A percentile compares a stretch with the other conserved stretches of the same genome.
phyloP scores from a whole-genome alignment of 257 asterid genomes.

The Scutellaria baicalensis region DNA sequence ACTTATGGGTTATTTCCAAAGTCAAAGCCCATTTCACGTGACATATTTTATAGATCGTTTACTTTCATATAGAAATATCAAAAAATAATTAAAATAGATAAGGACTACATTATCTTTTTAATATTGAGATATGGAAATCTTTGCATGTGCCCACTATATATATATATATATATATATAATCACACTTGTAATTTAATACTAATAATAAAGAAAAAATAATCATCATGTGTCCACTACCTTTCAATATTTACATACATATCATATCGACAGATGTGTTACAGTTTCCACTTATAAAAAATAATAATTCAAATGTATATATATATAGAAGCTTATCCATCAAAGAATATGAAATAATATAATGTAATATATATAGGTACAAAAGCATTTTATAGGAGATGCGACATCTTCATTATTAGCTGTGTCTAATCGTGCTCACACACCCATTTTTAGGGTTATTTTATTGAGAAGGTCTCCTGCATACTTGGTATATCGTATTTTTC shows the following conservation, averaged over 20 bases:
- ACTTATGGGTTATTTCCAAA: background rate
- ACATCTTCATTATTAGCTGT: too few relatives aligned
- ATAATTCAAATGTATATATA: background rate
- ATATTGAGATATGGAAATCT: constrained; percentile 6
- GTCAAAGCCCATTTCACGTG: constrained; percentile 8
- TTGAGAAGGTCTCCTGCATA: too few relatives aligned
- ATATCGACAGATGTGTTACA: background rate
- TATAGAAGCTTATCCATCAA: too few relatives aligned
- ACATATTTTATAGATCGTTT: background rate
- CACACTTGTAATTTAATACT: background rate
- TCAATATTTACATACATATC: background rate
- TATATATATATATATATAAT: too few relatives aligned
- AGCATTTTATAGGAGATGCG: too few relatives aligned
- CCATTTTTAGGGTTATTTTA: too few relatives aligned
- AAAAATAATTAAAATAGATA: background rate
- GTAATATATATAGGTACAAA: too few relatives aligned
- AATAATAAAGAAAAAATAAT: background rate
- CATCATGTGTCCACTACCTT: background rate
- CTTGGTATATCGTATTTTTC: too few relatives aligned
- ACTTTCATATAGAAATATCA: too few relatives aligned
- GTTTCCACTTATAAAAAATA: background rate
- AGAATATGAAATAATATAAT: too few relatives aligned
- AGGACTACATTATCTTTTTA: background rate
- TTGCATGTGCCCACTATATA: background rate
- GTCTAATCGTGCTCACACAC: too few relatives aligned